phyloP scores from a whole-genome alignment of 2,329 filamentous ascomycete species.

The Trichoderma cornu-damae region DNA sequence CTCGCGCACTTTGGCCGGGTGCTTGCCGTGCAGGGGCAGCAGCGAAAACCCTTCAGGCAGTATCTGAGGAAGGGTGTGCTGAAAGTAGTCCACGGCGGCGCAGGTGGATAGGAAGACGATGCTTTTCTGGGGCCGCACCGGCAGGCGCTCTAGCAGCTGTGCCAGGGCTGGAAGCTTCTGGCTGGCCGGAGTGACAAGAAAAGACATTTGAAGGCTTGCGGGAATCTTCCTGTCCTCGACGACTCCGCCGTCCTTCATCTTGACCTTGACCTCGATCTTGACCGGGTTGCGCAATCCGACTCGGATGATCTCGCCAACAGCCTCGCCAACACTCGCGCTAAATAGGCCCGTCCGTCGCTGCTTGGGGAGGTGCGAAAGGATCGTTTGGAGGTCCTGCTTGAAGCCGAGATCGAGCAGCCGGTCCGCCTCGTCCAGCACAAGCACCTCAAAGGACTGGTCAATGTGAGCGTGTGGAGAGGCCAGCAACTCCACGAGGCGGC shows the following conservation, averaged over 20 bases:
- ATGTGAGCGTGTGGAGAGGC: slow-evolving; percentile 83
- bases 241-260: slow-evolving; percentile 59
- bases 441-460: slow-evolving; percentile 81
- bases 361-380: slow-evolving; percentile 79
- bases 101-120: slow-evolving; percentile 94
- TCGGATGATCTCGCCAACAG: slow-evolving; percentile 85
- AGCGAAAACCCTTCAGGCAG: slow-evolving; percentile 64
- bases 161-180: slow-evolving; percentile 74
- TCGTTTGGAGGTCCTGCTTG: slow-evolving; percentile 82
- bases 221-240: slow-evolving; percentile 82
- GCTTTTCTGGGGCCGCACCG: slow-evolving; percentile 72
- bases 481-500: slow-evolving; percentile 80
- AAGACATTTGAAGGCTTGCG: slow-evolving; percentile 87
- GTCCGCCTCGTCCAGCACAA: slow-evolving; percentile 94
- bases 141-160: slow-evolving; percentile 62
- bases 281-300: slow-evolving; percentile 91
- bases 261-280: slow-evolving; percentile 90
- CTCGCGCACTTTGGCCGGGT: slow-evolving; percentile 77
- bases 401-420: slow-evolving; percentile 89
- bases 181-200: slow-evolving; percentile 67
- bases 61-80: slow-evolving; percentile 68
- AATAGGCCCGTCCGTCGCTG: slow-evolving; percentile 91
- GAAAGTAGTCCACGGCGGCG: slow-evolving; percentile 91
- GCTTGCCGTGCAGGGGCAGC: slow-evolving; percentile 85
- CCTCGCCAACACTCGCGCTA: slow-evolving; percentile 92